A percentile compares a stretch with the other conserved stretches of the same genome.
These are phyloP conservation scores for Geotrichum bryndzae DNA, from an alignment of 1,139 yeast species.

Conservation along the genomic window DNA sequence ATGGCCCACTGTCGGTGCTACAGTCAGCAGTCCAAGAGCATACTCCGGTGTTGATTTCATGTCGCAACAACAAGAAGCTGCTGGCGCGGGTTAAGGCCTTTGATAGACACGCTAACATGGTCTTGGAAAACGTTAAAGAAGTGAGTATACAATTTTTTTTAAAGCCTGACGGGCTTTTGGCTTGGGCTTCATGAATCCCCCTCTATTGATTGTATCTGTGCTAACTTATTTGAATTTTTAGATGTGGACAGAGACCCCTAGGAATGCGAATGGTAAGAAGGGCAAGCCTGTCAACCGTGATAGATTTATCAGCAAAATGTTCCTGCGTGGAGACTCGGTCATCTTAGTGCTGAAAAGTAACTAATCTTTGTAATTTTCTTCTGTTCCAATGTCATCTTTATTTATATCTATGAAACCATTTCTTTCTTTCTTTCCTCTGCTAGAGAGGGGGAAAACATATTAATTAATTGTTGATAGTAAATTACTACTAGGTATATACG, in stretches of 20 bases:
- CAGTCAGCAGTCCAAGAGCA: conserved; percentile 72
- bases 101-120: conserved; percentile 92
- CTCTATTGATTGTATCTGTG: not conserved
- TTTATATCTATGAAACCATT: conserved; percentile 37
- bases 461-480: not conserved
- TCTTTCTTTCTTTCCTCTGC: no score
- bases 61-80: conserved; percentile 88
- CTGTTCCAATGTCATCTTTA: conserved; percentile 46
- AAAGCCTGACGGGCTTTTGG: not conserved
- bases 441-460: not conserved
- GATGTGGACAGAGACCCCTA: conserved; percentile 72
- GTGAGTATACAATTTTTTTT: conserved; percentile 26
- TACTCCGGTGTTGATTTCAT: conserved; percentile 76
- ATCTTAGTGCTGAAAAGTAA: conserved; percentile 55
- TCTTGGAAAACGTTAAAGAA: conserved; percentile 87
- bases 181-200: no score
- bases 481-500: not conserved
- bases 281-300: conserved; percentile 70
- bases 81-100: conserved; percentile 88
- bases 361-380: conserved; percentile 22
- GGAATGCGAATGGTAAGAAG: conserved; percentile 61
- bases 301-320: conserved; percentile 81
- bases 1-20: conserved; percentile 87
- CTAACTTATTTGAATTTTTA: conserved; percentile 9
- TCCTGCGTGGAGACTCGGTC: conserved; percentile 92